These are phyloP conservation scores for Botrytis cinerea DNA, from an alignment of 2,329 filamentous ascomycete species.

Conservation along the genomic window DNA sequence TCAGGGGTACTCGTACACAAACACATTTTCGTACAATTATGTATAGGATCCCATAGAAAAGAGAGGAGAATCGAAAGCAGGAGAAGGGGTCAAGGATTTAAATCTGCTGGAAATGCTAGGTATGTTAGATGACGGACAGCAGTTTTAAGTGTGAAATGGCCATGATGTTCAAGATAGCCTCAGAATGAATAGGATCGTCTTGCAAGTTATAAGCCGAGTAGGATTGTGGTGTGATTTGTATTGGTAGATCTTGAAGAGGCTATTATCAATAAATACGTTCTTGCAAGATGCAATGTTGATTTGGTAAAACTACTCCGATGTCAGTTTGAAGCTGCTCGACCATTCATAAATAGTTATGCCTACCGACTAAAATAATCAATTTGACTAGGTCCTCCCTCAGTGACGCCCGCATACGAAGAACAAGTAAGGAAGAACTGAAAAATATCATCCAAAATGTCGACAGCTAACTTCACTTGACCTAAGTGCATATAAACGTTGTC, in stretches of 20 bases:
- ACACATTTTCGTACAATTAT: not conserved
- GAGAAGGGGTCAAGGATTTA: conserved; percentile 18
- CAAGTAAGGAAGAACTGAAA: not conserved
- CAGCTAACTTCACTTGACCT: not conserved
- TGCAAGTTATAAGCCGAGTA: conserved; percentile 4
- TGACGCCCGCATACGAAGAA: not conserved
- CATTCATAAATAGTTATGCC: not conserved
- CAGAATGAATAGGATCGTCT: not conserved
- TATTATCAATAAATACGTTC: not conserved
- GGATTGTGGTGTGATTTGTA: not conserved
- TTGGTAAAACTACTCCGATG: not conserved
- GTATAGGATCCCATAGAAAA: not conserved
- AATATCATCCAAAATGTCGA: not conserved
- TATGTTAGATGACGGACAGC: conserved; percentile 14
- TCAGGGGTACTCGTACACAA: conserved; percentile 18
- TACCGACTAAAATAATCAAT: not conserved
- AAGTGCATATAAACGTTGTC: conserved; percentile 17
- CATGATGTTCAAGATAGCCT: conserved; percentile 7
- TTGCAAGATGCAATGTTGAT: not conserved
- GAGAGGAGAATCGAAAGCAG: not conserved
- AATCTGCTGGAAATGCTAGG: not conserved
- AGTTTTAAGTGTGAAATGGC: conserved; percentile 1
- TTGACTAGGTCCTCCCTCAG: not conserved
- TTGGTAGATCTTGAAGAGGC: not conserved
- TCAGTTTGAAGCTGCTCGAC: not conserved